phyloP scores from a whole-genome alignment of 2,329 filamentous ascomycete species.

The Arthrobotrys pseudoclavata region DNA sequence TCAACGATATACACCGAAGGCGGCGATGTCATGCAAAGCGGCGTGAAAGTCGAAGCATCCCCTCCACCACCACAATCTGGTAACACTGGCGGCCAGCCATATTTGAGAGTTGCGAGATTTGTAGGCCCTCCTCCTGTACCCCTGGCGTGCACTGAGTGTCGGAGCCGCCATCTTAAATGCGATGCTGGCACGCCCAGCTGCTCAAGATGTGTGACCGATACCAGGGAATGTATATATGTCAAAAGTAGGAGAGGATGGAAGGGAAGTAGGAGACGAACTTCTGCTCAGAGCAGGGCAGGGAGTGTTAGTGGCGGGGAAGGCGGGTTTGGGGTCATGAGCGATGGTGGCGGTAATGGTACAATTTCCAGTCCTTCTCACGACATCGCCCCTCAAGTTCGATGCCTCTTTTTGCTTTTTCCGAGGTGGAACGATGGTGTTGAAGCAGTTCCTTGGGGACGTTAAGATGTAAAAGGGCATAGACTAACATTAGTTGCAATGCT shows the following conservation, averaged over 20 bases:
- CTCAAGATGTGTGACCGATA: conserved; percentile 67
- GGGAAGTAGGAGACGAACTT: conserved; percentile 64
- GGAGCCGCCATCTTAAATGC: conserved; percentile 71
- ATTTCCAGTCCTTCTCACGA: conserved; percentile 54
- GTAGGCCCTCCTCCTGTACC: conserved; percentile 64
- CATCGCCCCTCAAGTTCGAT: conserved; percentile 42
- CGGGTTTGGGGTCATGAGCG: conserved; percentile 59
- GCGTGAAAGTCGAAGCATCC: conserved; percentile 56
- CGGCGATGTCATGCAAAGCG: conserved; percentile 58
- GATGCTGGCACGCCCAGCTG: conserved; percentile 70
- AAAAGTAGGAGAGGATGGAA: conserved; percentile 71
- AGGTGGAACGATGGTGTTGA: conserved; percentile 10
- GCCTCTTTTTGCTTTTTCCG: conserved; percentile 55
- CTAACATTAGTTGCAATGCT: conserved; percentile 20
- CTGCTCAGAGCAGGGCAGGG: conserved; percentile 57
- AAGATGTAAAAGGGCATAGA: conserved; percentile 4
- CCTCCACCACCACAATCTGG: conserved; percentile 42
- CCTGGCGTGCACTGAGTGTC: conserved; percentile 70
- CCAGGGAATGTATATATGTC: conserved; percentile 70
- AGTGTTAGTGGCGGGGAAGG: conserved; percentile 54
- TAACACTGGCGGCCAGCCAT: conserved; percentile 53
- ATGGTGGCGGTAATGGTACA: conserved; percentile 59
- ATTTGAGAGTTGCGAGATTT: conserved; percentile 63
- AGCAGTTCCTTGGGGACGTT: conserved; percentile 2
- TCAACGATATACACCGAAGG: conserved; percentile 56